Conservation (phyloP, 129 eudicot species). For the Escallonia herrerae region DNA sequence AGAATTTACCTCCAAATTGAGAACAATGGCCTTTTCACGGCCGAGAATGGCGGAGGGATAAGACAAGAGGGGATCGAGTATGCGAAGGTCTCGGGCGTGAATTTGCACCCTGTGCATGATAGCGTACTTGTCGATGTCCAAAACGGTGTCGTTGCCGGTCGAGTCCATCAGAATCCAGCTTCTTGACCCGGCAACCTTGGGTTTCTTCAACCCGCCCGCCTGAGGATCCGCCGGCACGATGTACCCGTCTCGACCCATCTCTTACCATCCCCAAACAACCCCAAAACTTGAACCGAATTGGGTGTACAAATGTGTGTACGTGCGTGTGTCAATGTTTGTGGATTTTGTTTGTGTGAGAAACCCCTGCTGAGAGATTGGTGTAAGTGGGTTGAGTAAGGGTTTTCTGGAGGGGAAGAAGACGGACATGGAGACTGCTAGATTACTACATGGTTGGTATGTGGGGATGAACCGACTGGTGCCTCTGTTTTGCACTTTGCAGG, state of each 20-base stretch:
- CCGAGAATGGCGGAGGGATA: constrained; percentile 84
- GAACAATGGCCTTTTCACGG: constrained; percentile 83
- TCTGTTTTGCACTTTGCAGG: too few species aligned
- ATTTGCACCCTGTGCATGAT: constrained; percentile 74
- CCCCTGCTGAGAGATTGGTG: background rate
- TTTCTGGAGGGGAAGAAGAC: background rate
- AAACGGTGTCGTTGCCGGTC: constrained; percentile 37
- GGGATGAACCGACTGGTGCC: too few species aligned
- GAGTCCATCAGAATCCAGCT: constrained; percentile 71
- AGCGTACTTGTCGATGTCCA: constrained; percentile 70
- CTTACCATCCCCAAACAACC: constrained; percentile 22
- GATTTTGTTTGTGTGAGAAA: background rate
- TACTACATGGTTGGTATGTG: background rate
- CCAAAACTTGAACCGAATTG: background rate
- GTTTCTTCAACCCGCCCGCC: constrained; percentile 40
- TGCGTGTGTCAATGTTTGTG: background rate
- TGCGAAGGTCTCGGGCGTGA: constrained; percentile 83
- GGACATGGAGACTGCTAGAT: background rate
- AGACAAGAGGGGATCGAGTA: constrained; percentile 69
- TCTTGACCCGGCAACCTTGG: constrained; percentile 30
- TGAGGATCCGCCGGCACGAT: constrained; percentile 55
- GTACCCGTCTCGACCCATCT: constrained; percentile 48
- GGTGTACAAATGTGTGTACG: background rate
- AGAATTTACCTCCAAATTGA: constrained; percentile 61
- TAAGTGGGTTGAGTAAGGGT: background rate